Percentiles rank a stretch among this genome's conserved stretches.
Evolutionary conservation across 1,139 yeast genomes (phyloP).

Genomic region (Pichia sp.): DNA sequence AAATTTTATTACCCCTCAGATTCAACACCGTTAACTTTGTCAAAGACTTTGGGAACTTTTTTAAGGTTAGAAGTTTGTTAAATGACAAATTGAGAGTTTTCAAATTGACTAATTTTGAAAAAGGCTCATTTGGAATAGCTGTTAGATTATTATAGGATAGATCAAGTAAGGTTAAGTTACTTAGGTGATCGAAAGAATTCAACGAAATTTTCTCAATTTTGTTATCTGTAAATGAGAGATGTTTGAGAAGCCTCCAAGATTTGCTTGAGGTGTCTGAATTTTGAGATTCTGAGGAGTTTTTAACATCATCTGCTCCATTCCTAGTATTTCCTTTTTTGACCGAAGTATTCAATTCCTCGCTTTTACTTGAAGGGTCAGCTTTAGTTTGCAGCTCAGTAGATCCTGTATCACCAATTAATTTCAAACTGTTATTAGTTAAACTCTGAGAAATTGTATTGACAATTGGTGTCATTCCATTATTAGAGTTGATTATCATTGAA

Average conservation of each 20-base stretch:
- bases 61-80: constrained; percentile 43
- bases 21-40: constrained; percentile 46
- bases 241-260: constrained; percentile 50
- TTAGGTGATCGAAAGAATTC: constrained; percentile 45
- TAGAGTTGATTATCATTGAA: background rate
- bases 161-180: constrained; percentile 52
- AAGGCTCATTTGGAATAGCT: constrained; percentile 46
- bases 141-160: constrained; percentile 51
- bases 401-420: background rate
- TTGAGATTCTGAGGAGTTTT: background rate
- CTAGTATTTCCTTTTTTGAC: background rate
- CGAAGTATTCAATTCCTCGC: background rate
- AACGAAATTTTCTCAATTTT: constrained; percentile 45
- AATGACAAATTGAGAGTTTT: constrained; percentile 55
- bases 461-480: background rate
- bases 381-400: background rate
- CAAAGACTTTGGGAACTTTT: constrained; percentile 39
- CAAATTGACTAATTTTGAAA: constrained; percentile 44
- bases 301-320: background rate
- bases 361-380: background rate
- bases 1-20: constrained; percentile 50
- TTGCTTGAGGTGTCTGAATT: background rate
- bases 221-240: constrained; percentile 54
- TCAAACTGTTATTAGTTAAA: background rate
- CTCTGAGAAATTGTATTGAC: constrained; percentile 2